These are phyloP conservation scores for Azolla pinnata DNA, from an alignment of 75 land plant species.

Conservation along the genomic window DNA sequence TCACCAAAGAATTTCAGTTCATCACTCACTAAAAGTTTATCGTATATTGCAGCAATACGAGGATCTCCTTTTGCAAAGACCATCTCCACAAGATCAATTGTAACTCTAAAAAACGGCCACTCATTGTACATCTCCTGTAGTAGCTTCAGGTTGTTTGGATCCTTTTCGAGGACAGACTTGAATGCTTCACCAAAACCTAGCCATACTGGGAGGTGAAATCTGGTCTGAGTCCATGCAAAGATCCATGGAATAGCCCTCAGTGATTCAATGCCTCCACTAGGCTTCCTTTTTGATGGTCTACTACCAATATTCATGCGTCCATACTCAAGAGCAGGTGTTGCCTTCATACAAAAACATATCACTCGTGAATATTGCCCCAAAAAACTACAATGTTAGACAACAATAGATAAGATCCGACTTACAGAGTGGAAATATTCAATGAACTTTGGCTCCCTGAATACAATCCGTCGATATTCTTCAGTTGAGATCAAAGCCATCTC, in stretches of 20 bases:
- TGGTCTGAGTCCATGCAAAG: constrained; percentile 93
- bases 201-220: constrained; percentile 96
- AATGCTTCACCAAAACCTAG: constrained; percentile 87
- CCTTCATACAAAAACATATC: constrained; percentile 27
- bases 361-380: no score
- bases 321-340: constrained; percentile 85
- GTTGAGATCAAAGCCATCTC: constrained; percentile 29
- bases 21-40: constrained; percentile 58
- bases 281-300: constrained; percentile 78
- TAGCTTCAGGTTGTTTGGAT: constrained; percentile 37
- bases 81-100: constrained; percentile 85
- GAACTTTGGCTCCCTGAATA: constrained; percentile 20
- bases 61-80: constrained; percentile 92
- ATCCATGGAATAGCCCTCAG: constrained; percentile 94
- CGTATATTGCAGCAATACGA: constrained; percentile 75
- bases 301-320: constrained; percentile 97
- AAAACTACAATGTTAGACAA: neutral
- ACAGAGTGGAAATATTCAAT: constrained; percentile 75
- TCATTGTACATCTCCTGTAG: constrained; percentile 74
- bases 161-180: constrained; percentile 45
- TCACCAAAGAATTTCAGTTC: constrained; percentile 61
- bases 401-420: constrained; percentile 13
- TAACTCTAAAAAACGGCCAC: constrained; percentile 94
- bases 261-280: constrained; percentile 88
- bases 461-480: constrained; percentile 21